Percentiles rank a stretch among this genome's conserved stretches.
phyloP scores from a whole-genome alignment of 768 basidiomycete species.

The Tylopilus plumbeoviolaceoides region DNA sequence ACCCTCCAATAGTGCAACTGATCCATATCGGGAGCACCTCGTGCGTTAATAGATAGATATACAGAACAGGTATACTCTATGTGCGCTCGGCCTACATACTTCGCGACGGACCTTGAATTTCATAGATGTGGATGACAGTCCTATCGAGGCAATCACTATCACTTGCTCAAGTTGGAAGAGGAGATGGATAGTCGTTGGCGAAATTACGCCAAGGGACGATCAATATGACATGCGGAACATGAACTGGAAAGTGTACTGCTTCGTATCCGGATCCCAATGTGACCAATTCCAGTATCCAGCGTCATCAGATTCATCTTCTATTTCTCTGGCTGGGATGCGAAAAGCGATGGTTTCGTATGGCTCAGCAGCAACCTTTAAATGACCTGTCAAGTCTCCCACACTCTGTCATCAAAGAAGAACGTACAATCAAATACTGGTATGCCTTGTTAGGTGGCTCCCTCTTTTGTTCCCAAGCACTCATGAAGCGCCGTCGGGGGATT shows the following conservation, averaged over 20 bases:
- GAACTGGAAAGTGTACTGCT: conserved; percentile 97
- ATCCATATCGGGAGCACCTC: conserved; percentile 3
- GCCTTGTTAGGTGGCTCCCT: conserved; percentile 92
- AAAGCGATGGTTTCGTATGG: conserved; percentile 99
- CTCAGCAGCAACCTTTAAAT: conserved; percentile 88
- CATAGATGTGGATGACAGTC: neutral
- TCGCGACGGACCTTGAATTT: conserved; percentile 3
- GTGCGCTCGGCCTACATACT: neutral
- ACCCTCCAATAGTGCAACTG: conserved; percentile 5
- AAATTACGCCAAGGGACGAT: conserved; percentile 14
- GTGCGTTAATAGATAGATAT: neutral
- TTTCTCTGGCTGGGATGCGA: conserved; percentile 94
- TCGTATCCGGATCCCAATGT: conserved; percentile 99
- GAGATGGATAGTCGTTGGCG: conserved; percentile 2
- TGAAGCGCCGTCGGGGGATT: conserved; percentile 83
- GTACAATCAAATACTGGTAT: conserved; percentile 94
- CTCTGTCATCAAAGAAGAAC: conserved; percentile 30
- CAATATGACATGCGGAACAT: conserved; percentile 68
- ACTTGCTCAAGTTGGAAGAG: neutral
- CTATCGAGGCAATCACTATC: neutral
- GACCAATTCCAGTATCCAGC: conserved; percentile 96
- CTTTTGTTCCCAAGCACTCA: conserved; percentile 98
- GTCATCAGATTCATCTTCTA: conserved; percentile 91
- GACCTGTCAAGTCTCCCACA: conserved; percentile 26
- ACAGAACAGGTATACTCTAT: too few relatives aligned